Evolutionary conservation across 495 filamentous ascomycete species (phyloP).

Genomic region (Penicillium angulare): DNA sequence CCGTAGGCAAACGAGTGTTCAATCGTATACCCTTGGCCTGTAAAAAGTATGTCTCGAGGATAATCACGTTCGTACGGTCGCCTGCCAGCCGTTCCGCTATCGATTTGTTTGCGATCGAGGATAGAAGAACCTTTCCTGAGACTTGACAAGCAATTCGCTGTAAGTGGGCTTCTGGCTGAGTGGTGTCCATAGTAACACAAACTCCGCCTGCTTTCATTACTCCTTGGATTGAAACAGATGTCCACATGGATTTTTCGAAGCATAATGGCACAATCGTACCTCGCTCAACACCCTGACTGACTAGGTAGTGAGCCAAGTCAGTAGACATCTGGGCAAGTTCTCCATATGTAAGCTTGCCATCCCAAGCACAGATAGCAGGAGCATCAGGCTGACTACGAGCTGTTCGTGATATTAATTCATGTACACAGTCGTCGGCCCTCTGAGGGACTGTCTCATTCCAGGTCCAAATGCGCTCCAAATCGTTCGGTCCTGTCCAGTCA

Average conservation of each 20-base stretch:
- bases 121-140: neutral
- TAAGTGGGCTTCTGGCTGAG: slow-evolving; percentile 1
- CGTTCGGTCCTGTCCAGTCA: too few species aligned
- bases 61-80: neutral
- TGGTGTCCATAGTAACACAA: neutral
- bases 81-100: neutral
- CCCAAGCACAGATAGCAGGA: slow-evolving; percentile 2
- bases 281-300: neutral
- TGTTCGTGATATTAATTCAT: neutral
- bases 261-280: neutral
- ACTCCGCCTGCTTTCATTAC: slow-evolving; percentile 3
- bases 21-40: neutral
- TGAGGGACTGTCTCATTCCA: slow-evolving; percentile 4
- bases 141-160: neutral
- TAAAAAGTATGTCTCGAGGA: too few species aligned
- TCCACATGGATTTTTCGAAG: slow-evolving; percentile 6
- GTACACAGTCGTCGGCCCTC: neutral
- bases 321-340: neutral
- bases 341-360: slow-evolving; percentile 6
- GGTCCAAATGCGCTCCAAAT: neutral
- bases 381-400: neutral
- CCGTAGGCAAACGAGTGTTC: neutral
- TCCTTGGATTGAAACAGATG: slow-evolving; percentile 1
- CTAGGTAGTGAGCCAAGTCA: neutral
- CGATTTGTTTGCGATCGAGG: neutral